These are phyloP conservation scores for Erythrophleum fordii DNA, from an alignment of 306 rosid genomes.

Conservation along the genomic window DNA sequence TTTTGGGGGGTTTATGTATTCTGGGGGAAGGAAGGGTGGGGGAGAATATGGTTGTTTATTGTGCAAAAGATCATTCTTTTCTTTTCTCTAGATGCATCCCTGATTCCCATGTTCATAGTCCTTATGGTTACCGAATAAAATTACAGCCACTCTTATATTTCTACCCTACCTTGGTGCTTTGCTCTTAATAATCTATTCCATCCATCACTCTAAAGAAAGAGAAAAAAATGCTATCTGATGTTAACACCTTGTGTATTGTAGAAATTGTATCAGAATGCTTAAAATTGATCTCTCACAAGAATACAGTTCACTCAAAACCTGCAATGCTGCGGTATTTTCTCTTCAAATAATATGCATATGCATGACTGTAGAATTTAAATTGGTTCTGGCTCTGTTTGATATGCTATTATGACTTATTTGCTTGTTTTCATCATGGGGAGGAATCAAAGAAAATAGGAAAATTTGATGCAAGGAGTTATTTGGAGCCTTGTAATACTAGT, in stretches of 20 bases:
- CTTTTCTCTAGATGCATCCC: not conserved
- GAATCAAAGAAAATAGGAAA: not conserved
- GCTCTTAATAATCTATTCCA: not conserved
- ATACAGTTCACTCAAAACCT: not conserved
- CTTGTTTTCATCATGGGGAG: not conserved
- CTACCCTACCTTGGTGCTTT: not conserved
- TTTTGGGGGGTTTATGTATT: not conserved
- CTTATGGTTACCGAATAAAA: not conserved
- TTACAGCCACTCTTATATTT: not conserved
- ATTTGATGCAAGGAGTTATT: slow-evolving; percentile 11
- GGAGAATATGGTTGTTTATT: not conserved
- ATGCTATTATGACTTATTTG: not conserved
- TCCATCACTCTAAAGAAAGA: not conserved
- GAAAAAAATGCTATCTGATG: not conserved
- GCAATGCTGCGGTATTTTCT: not conserved
- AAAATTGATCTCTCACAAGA: not conserved
- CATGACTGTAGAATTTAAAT: not conserved
- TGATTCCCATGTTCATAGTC: not conserved
- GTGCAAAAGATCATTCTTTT: not conserved
- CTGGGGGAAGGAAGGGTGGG: not conserved
- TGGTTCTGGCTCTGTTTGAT: not conserved
- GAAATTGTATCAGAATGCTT: not conserved
- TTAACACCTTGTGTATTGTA: not conserved
- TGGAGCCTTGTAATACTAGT: not conserved
- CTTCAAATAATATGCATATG: not conserved